A percentile compares a stretch with the other conserved stretches of the same genome.
These are phyloP conservation scores for Tubosaeta sp. DNA, from an alignment of 768 basidiomycete genomes.

Conservation along the genomic window DNA sequence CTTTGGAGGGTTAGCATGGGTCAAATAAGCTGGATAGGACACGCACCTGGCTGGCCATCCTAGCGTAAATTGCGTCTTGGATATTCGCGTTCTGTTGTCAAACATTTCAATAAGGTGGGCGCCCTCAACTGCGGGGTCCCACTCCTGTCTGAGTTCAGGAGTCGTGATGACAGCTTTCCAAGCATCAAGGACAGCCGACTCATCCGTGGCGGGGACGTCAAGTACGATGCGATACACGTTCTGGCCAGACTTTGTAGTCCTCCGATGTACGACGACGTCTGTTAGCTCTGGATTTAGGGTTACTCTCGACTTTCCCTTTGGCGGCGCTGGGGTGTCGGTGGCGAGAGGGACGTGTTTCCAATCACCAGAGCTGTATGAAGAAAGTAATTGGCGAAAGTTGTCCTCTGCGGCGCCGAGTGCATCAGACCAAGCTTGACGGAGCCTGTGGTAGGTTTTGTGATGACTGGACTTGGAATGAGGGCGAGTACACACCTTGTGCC, in stretches of 20 bases:
- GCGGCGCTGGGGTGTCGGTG: constrained; percentile 37
- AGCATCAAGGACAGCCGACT: constrained; percentile 58
- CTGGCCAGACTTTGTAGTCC: constrained; percentile 63
- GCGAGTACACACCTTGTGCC: constrained; percentile 48
- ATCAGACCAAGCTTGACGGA: constrained; percentile 78
- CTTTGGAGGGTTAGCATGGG: constrained; percentile 24
- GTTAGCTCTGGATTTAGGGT: constrained; percentile 53
- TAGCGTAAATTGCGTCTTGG: constrained; percentile 85
- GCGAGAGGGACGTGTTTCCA: constrained; percentile 75
- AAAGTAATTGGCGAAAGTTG: constrained; percentile 73
- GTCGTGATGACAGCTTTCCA: constrained; percentile 82
- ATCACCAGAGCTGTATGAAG: constrained; percentile 61
- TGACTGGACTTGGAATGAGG: background rate
- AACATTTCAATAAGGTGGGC: constrained; percentile 81
- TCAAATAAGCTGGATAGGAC: constrained; percentile 27
- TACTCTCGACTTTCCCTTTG: constrained; percentile 60
- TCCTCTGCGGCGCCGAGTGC: constrained; percentile 72
- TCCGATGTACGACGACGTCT: constrained; percentile 78
- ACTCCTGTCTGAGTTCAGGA: constrained; percentile 82
- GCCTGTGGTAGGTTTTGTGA: constrained; percentile 37
- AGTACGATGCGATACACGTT: constrained; percentile 77
- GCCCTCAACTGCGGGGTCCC: constrained; percentile 92
- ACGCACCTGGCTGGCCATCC: constrained; percentile 97
- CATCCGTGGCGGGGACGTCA: constrained; percentile 65
- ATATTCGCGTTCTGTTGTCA: constrained; percentile 80